Base-by-base conservation (phyloP, 2,329 filamentous ascomycete genomes). In the Akanthomyces dipterigenus region DNA sequence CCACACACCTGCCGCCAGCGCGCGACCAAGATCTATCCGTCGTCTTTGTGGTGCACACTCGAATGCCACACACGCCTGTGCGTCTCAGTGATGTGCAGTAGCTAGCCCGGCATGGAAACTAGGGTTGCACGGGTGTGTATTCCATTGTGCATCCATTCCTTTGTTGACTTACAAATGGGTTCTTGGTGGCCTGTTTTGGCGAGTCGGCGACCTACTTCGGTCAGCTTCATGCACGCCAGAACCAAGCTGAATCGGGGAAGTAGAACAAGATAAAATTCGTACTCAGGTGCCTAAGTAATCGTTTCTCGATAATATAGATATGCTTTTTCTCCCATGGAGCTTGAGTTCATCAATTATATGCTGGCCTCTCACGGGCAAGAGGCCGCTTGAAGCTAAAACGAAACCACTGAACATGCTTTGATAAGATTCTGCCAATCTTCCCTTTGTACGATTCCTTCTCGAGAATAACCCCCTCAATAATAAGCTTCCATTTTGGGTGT, bases 351-450 rank as follows among this genome's bases (percentile, higher is more conserved):
- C 48, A 53, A 36, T 20, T 40, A 42, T 50, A 50, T 58, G 14
- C 12, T 16, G 18, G 22, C 45, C 34, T 50, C 45, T 31, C 3
- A 14, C 12, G 26, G 20, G 22, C 16, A 40, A 40, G 31, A 26
- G 31, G 43, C 24, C 48, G 28, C 3, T 46, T 48, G n/a, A 34
- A 46, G 42, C 31, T 49, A 49, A 20, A 48, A 40, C n/a, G 11
- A 57, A 49, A 20, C 45, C 24, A 43, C 14, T 59, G 56, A 49
- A 61, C 22, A 61, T 61, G 24, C 59, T 45, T 18, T 50, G 20
- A 42, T 40, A 55, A 55, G 43, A 55, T 55, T 38, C 28, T 51
- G 46, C 24, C 46, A 24, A 24, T 38, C 18, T 50, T 34, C 42
- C 36, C 43, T n/a, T 22, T 12, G 22, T 50, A 34, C n/a, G 26